Evolutionary conservation across 2,329 filamentous ascomycete genomes (phyloP).

Genomic region (Aciculosporium take): DNA sequence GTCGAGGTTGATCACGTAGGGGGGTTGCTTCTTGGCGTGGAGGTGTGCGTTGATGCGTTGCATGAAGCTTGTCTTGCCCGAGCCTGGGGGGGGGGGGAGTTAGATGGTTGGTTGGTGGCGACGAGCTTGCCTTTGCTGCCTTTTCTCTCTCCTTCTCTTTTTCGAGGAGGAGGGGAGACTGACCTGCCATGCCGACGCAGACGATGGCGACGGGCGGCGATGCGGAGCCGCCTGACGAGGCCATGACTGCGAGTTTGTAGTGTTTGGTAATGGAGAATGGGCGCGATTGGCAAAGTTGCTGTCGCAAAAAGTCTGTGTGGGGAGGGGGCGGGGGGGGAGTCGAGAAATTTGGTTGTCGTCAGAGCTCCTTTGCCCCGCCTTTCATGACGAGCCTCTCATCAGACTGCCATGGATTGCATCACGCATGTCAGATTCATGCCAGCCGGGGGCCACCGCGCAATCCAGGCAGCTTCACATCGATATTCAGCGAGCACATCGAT

Average conservation of each 20-base stretch:
- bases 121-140: not conserved
- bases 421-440: too few species aligned
- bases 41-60: conserved; percentile 91
- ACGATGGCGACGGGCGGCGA: conserved; percentile 45
- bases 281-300: too few species aligned
- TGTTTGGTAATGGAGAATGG: not conserved
- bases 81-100: conserved; percentile 39
- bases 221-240: conserved; percentile 18
- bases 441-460: too few species aligned
- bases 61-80: conserved; percentile 99
- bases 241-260: conserved; percentile 13
- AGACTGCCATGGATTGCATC: too few species aligned
- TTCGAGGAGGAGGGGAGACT: too few species aligned
- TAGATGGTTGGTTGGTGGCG: not conserved
- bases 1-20: conserved; percentile 95
- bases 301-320: too few species aligned
- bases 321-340: too few species aligned
- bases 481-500: too few species aligned
- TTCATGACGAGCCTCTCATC: too few species aligned
- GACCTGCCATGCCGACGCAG: conserved; percentile 92
- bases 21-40: conserved; percentile 63
- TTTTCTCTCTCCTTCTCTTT: not conserved
- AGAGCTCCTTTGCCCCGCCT: conserved; percentile 3
- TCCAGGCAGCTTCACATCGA: too few species aligned
- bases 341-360: conserved; percentile 5